Conservation (phyloP, 768 basidiomycete genomes). For the Calocybe cyanea region DNA sequence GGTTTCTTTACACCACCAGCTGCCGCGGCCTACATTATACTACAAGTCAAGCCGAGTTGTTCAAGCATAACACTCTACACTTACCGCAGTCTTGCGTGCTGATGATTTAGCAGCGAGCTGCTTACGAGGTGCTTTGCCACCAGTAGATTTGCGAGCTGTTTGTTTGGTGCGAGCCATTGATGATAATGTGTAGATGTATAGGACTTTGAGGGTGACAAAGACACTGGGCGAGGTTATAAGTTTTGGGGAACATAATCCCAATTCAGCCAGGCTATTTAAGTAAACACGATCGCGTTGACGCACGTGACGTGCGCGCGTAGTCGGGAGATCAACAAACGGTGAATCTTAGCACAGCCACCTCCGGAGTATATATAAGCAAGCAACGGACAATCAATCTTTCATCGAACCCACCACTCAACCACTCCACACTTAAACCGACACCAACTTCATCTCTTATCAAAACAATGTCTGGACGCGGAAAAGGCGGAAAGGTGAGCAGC, state of each 20-base stretch:
- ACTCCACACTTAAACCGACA: slow-evolving; percentile 26
- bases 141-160: slow-evolving; percentile 86
- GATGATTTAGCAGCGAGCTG: slow-evolving; percentile 67
- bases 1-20: slow-evolving; percentile 97
- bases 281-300: slow-evolving; percentile 19
- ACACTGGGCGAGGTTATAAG: slow-evolving; percentile 1
- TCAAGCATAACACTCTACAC: slow-evolving; percentile 29
- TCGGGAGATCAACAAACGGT: slow-evolving; percentile 39
- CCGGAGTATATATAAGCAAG: slow-evolving; percentile 33
- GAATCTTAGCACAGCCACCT: slow-evolving; percentile 48
- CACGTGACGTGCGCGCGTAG: slow-evolving; percentile 41
- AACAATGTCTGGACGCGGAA: slow-evolving; percentile 92
- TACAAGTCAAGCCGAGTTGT: slow-evolving; percentile 23
- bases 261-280: slow-evolving; percentile 20
- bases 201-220: too few species aligned
- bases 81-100: slow-evolving; percentile 58
- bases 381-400: slow-evolving; percentile 4
- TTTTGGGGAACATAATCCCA: neutral
- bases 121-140: slow-evolving; percentile 80
- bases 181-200: slow-evolving; percentile 32
- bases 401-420: neutral
- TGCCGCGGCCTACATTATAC: slow-evolving; percentile 60
- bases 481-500: slow-evolving; percentile 75
- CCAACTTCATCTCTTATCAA: slow-evolving; percentile 18
- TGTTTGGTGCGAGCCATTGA: slow-evolving; percentile 85